These are phyloP conservation scores for Neopestalotiopsis sp. DNA, from an alignment of 2,329 filamentous ascomycete genomes.

Conservation along the genomic window DNA sequence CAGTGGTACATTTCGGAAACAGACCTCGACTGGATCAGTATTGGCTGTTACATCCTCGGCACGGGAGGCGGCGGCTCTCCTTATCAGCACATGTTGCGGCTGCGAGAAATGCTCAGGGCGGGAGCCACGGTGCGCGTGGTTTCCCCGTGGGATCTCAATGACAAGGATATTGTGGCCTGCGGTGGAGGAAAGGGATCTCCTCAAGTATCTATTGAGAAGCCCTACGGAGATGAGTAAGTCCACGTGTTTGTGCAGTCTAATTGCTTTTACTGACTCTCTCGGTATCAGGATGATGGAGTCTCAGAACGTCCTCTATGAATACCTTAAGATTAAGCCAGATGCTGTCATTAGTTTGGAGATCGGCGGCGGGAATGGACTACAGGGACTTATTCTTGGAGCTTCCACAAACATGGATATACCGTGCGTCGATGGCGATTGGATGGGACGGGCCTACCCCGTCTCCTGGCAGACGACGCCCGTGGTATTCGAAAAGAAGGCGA, in stretches of 20 bases:
- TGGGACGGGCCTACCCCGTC: slow-evolving; percentile 57
- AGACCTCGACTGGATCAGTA: slow-evolving; percentile 59
- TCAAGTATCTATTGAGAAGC: slow-evolving; percentile 62
- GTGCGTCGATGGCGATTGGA: slow-evolving; percentile 57
- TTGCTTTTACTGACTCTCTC: not conserved
- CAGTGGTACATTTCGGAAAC: slow-evolving; percentile 61
- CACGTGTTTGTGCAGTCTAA: not conserved
- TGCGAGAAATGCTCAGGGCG: slow-evolving; percentile 51
- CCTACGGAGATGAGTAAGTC: slow-evolving; percentile 54
- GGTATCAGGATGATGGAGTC: slow-evolving; percentile 43
- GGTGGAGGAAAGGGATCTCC: slow-evolving; percentile 63
- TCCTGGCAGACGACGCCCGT: slow-evolving; percentile 57
- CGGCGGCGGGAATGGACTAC: slow-evolving; percentile 67
- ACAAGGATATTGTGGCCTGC: slow-evolving; percentile 55
- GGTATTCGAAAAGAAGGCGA: slow-evolving; percentile 21
- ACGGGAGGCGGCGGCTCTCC: slow-evolving; percentile 63
- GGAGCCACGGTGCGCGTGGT: slow-evolving; percentile 56
- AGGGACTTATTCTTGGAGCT: slow-evolving; percentile 58
- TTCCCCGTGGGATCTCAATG: slow-evolving; percentile 50
- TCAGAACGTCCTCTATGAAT: slow-evolving; percentile 55
- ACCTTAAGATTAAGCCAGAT: slow-evolving; percentile 49
- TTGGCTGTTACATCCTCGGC: slow-evolving; percentile 63
- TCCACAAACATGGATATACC: slow-evolving; percentile 55
- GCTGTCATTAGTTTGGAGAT: slow-evolving; percentile 67
- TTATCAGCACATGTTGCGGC: slow-evolving; percentile 54